Evolutionary conservation across 1,284 basidiomycete species (phyloP).

Genomic region (Sutorius eximius): DNA sequence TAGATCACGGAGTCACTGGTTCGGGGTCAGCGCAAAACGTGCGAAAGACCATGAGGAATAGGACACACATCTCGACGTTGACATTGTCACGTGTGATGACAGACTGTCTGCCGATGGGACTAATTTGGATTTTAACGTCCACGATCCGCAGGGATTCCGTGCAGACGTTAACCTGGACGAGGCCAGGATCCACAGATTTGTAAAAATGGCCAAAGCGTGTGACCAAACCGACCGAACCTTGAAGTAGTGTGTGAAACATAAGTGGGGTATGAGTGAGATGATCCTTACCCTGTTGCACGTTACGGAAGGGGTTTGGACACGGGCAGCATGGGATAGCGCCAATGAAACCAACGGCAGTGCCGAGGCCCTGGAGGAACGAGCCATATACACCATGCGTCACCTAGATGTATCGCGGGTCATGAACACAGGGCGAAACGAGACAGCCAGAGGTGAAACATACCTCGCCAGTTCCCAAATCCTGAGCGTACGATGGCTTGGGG

Average conservation of each 20-base stretch:
- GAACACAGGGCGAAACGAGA: constrained; percentile 2
- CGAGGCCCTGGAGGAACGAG: constrained; percentile 70
- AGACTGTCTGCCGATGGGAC: constrained; percentile 80
- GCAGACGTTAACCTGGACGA: constrained; percentile 91
- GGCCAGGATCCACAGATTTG: constrained; percentile 91
- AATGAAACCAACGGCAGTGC: constrained; percentile 54
- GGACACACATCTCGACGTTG: constrained; percentile 72
- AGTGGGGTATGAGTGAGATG: constrained; percentile 4
- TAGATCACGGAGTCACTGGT: constrained; percentile 85
- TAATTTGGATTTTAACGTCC: constrained; percentile 94
- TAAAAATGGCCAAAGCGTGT: constrained; percentile 94
- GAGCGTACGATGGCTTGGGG: constrained; percentile 79
- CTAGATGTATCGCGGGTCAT: constrained; percentile 26
- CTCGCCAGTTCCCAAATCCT: constrained; percentile 76
- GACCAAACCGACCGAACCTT: constrained; percentile 87
- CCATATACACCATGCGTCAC: constrained; percentile 88
- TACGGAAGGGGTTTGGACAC: constrained; percentile 73
- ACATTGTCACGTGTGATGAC: constrained; percentile 91
- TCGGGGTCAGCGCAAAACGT: constrained; percentile 15
- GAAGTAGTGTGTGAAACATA: constrained; percentile 10
- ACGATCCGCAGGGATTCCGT: constrained; percentile 82
- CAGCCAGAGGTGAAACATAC: constrained; percentile 29
- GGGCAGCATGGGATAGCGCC: constrained; percentile 91
- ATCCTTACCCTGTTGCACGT: constrained; percentile 71
- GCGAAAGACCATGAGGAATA: neutral